Percentiles rank a stretch among this genome's conserved stretches.
These are phyloP conservation scores for Calonectria leucothoes DNA, from an alignment of 2,329 filamentous ascomycete genomes.

Conservation along the genomic window DNA sequence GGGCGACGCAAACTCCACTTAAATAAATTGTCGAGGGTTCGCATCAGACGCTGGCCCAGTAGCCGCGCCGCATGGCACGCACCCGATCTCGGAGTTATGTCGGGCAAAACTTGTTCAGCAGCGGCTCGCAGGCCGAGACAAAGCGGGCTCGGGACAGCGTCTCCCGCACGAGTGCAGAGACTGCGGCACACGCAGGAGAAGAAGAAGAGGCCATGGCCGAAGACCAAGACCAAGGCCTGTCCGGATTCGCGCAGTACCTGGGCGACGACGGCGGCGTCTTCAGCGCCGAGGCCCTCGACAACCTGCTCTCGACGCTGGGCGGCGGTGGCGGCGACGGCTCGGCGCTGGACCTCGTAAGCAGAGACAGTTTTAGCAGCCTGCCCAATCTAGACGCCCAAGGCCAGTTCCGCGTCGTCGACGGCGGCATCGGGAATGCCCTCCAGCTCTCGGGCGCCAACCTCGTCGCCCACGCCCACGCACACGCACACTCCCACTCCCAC, in stretches of 20 bases:
- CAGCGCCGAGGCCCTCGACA: slow-evolving; percentile 3
- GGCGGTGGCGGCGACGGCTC: background rate
- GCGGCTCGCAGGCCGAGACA: background rate
- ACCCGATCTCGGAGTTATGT: slow-evolving; percentile 20
- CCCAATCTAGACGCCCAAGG: background rate
- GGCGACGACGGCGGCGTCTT: background rate
- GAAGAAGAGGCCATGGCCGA: background rate
- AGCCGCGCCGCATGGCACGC: too few species aligned
- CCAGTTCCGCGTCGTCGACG: background rate
- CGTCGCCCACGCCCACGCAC: background rate
- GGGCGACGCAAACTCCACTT: slow-evolving; percentile 8
- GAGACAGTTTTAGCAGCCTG: background rate
- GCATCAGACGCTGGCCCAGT: background rate
- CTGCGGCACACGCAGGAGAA: too few species aligned
- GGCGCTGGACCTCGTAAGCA: background rate
- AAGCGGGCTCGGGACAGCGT: slow-evolving; percentile 1
- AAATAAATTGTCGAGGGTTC: background rate
- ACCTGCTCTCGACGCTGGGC: slow-evolving; percentile 7
- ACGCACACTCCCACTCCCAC: too few species aligned
- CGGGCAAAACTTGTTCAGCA: slow-evolving; percentile 10
- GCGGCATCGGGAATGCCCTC: background rate
- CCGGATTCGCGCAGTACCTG: too few species aligned
- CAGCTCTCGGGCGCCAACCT: background rate
- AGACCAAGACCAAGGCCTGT: too few species aligned
- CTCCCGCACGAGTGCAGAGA: background rate